A percentile compares a stretch with the other conserved stretches of the same genome.
Conservation (phyloP, 2,329 filamentous ascomycete species). For the Cercospora nicotianae region DNA sequence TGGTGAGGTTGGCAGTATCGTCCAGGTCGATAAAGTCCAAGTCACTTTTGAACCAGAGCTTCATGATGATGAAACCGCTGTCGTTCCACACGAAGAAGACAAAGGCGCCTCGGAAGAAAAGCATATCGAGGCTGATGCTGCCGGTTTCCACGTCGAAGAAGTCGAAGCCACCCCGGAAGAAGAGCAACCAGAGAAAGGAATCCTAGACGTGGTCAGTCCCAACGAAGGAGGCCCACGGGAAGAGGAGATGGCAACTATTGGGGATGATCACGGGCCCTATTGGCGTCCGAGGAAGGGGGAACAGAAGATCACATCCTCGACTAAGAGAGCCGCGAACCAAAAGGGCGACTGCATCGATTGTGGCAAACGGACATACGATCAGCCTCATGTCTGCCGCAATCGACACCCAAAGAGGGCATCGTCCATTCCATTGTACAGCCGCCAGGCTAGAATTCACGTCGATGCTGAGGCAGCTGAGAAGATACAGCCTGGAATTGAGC, state of each 20-base stretch:
- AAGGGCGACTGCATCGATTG: not conserved
- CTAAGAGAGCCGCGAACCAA: not conserved
- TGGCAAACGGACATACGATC: not conserved
- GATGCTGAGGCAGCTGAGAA: not conserved
- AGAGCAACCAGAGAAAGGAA: not conserved
- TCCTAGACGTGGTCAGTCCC: not conserved
- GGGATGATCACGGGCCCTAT: not conserved
- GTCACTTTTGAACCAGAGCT: too few species aligned
- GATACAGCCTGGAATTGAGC: not conserved
- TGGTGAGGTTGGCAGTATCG: not conserved
- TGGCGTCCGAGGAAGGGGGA: not conserved
- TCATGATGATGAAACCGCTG: too few species aligned
- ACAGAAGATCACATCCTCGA: not conserved
- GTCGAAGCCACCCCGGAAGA: not conserved
- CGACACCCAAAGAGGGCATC: not conserved
- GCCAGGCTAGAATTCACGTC: not conserved
- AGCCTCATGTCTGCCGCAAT: not conserved
- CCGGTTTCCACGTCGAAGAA: not conserved
- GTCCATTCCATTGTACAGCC: not conserved
- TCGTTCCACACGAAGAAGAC: not conserved
- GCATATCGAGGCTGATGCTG: not conserved
- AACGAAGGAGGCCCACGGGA: not conserved
- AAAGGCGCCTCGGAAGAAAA: not conserved
- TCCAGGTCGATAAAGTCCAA: not conserved
- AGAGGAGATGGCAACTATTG: not conserved